Percentiles rank a stretch among this genome's conserved stretches.
phyloP scores from a whole-genome alignment of 331 rosid genomes.

The Acacia pycnantha region DNA sequence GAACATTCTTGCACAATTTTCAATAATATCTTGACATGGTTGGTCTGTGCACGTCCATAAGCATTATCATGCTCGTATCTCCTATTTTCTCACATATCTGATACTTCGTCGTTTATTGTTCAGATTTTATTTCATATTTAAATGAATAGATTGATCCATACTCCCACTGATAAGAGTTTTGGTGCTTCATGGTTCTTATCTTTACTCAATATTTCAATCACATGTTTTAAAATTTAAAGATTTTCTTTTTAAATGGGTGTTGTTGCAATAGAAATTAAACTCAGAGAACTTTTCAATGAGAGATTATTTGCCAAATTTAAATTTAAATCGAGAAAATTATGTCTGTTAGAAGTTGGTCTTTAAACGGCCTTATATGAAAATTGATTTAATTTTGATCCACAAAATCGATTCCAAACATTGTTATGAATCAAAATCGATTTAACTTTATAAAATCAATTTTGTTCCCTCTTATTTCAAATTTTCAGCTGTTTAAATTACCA shows the following conservation, averaged over 20 bases:
- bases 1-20: background rate
- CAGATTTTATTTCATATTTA: background rate
- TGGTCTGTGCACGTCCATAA: background rate
- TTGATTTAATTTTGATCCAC: no score
- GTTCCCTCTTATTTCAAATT: no score
- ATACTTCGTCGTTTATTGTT: background rate
- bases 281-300: background rate
- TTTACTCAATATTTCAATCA: background rate
- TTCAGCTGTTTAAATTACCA: no score
- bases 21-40: background rate
- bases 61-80: background rate
- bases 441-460: no score
- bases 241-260: no score
- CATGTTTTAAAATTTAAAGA: no score
- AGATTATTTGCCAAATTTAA: no score
- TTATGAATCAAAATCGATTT: no score
- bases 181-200: background rate
- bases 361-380: no score
- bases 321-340: background rate
- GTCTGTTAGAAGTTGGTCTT: no score
- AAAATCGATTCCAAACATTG: no score
- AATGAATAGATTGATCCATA: background rate
- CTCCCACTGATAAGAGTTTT: background rate
- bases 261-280: no score
- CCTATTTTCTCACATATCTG: background rate